Base-by-base conservation (phyloP, 1,284 basidiomycete species). In the Pseudozyma sp. region DNA sequence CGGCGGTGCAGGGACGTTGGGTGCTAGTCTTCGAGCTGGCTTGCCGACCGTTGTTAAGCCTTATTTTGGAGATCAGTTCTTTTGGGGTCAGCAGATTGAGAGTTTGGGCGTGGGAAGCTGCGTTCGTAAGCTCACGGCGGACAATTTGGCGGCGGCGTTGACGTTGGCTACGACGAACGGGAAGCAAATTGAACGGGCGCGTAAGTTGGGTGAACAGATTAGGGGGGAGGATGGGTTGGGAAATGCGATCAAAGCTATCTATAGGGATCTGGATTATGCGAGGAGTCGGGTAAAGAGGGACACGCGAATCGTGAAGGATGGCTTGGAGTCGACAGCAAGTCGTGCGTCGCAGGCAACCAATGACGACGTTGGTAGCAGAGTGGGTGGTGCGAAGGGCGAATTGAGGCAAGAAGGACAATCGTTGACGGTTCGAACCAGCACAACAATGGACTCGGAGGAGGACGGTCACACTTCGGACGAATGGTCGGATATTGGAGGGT, bases 61-160 rank as follows among this genome's bases (percentile, higher is more conserved):
- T 0, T 99, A 97, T 89, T 98, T 98, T 80, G 96, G 96, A 8
- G 96, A 97, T 86, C 91, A 99, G 82, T 94, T 92, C 85, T 97
- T 98, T 86, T 98, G 95, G 93, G 93, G 93, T 94, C 86, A 91
- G 21, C 91, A 91, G 88, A 89, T 91, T 19, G 94, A 97, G 85
- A 93, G 93, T 4, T 88, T 99, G 39, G 94, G 95, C 42, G 91
- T 97, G 51, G 96, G 96, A 35, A 88, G 90, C 39, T 90, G 91
- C 57, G 91, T 97, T 43, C 90, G 92, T 72, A 94, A 94, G 85
- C 87, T 98, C 56, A 94, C 92, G 14, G 90, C 91, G 5, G 90
- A 93, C 13, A 87, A 86, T 50, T 87, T 99, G 51, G 89, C 91
- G 9, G 90, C 92, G 5, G 96, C 96, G 0, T 87, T 99, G 36